Evolutionary conservation across 108 stramenopile genomes (phyloP).

Genomic region (Stephanodiscus triporus): DNA sequence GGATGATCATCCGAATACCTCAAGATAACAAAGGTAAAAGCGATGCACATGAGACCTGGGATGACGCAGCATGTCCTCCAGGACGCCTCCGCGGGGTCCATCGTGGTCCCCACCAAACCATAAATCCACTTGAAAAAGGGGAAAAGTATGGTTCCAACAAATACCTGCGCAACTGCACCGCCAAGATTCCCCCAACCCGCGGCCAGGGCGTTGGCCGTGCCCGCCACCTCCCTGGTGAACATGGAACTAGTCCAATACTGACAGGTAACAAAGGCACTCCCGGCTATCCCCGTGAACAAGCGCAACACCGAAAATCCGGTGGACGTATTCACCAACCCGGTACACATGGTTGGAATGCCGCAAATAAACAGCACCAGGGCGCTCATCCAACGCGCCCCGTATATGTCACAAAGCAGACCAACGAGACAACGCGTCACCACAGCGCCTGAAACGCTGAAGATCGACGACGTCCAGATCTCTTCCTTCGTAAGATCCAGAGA

Average conservation of each 20-base stretch:
- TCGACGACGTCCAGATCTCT: conserved; percentile 67
- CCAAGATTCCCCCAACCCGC: conserved; percentile 95
- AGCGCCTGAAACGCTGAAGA: conserved; percentile 60
- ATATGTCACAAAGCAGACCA: conserved; percentile 82
- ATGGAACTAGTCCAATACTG: conserved; percentile 91
- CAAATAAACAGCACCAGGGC: conserved; percentile 52
- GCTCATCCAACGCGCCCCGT: conserved; percentile 62
- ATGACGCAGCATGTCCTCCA: conserved; percentile 82
- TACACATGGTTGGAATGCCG: conserved; percentile 83
- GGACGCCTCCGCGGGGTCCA: conserved; percentile 54
- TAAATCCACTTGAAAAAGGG: conserved; percentile 80
- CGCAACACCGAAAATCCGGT: conserved; percentile 68
- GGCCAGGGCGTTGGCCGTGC: conserved; percentile 87
- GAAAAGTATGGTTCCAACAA: conserved; percentile 78
- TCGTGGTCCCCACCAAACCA: conserved; percentile 19
- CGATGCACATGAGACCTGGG: conserved; percentile 69
- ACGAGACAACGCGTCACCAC: conserved; percentile 64
- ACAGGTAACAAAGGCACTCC: conserved; percentile 72
- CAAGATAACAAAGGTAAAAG: conserved; percentile 49
- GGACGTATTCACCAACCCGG: conserved; percentile 77
- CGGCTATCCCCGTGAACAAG: conserved; percentile 83
- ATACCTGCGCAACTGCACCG: conserved; percentile 59
- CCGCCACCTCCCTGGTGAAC: conserved; percentile 85
- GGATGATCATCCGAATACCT: conserved; percentile 78
- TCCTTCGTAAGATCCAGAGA: conserved; percentile 55